These are phyloP conservation scores for Dissophora ornata DNA, from an alignment of 192 early-diverging fungal genomes.

Conservation along the genomic window DNA sequence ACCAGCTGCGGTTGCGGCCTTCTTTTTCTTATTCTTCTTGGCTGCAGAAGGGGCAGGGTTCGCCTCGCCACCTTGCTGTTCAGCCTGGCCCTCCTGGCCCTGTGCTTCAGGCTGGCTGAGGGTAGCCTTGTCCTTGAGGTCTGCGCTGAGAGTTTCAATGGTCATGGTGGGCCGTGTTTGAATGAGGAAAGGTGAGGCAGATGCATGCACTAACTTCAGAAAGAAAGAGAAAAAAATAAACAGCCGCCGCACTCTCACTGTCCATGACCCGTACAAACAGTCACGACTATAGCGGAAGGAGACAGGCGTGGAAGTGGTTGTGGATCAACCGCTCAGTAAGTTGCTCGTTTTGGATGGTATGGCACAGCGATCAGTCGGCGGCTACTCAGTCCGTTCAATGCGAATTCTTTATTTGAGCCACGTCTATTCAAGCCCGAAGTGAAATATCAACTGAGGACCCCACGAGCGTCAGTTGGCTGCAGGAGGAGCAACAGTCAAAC, in stretches of 20 bases:
- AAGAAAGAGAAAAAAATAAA: background rate
- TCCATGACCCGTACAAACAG: background rate
- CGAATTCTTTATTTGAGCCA: no score
- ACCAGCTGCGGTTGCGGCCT: constrained; percentile 27
- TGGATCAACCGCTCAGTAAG: no score
- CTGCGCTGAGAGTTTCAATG: constrained; percentile 25
- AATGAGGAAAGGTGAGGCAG: constrained; percentile 5
- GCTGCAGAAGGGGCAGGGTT: constrained; percentile 16
- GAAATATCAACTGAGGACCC: no score
- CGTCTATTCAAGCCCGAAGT: no score
- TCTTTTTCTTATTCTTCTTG: constrained; percentile 68
- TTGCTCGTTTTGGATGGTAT: no score
- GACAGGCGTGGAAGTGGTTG: background rate
- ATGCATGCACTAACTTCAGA: background rate
- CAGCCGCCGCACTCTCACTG: background rate
- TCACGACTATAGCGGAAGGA: no score
- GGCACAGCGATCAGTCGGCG: no score
- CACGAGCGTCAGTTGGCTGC: no score
- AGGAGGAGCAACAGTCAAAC: no score
- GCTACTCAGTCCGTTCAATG: no score
- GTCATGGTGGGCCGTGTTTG: constrained; percentile 19
- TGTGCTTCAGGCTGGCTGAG: constrained; percentile 16
- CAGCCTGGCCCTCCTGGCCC: constrained; percentile 16
- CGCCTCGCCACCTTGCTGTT: background rate
- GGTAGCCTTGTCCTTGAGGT: constrained; percentile 23